Base-by-base conservation (phyloP, 2,329 filamentous ascomycete species). In the Fusarium anguioides region DNA sequence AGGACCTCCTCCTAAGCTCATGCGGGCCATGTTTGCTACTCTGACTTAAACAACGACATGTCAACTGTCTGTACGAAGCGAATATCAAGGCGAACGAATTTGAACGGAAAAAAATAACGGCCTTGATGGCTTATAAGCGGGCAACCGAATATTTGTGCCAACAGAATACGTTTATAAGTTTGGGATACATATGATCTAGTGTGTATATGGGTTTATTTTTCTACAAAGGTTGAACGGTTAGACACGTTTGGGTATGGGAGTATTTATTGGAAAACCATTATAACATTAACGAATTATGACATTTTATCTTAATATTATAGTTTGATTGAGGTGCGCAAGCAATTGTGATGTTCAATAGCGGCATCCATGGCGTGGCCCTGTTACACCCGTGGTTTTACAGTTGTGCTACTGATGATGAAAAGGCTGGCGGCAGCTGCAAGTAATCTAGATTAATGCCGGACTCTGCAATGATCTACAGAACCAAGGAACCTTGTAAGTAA, bases 21-120 rank as follows among this genome's bases (percentile, higher is more conserved):
- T 93, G 76, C 87, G 86, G 74, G 89, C 89, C 49, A 91, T 92
- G 89, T 81, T 93, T 78, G 85, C 85, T 51, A 92, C 89, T 50
- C 79, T 92, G 68, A 93, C 89, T 45, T 92, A 74, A 83, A 60
- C 54, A 83, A 60, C 54, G 35, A 20, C 31, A 41, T 54, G 23
- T 46, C 35, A 31, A 24, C 18, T 20, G 26, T 27, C 45, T 20
- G 35, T 47, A 21, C 17, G 21, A 53, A 26, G 33, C 26, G 47
- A 56, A 31, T 31, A 44, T 23, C 35, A 37, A 58, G 29, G 36
- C 31, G 48, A 54, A 36, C 53, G 56, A 62, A 55, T 44, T 57
- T 67, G 62, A 59, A 35, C 27, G 35, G 27, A 47, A 61, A 42
- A 47, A 11, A 53, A 59, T 18, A 24, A 53, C 35, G 40, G 65